phyloP scores from a whole-genome alignment of 2,329 filamentous ascomycete species.

The Aspergillus sp. region DNA sequence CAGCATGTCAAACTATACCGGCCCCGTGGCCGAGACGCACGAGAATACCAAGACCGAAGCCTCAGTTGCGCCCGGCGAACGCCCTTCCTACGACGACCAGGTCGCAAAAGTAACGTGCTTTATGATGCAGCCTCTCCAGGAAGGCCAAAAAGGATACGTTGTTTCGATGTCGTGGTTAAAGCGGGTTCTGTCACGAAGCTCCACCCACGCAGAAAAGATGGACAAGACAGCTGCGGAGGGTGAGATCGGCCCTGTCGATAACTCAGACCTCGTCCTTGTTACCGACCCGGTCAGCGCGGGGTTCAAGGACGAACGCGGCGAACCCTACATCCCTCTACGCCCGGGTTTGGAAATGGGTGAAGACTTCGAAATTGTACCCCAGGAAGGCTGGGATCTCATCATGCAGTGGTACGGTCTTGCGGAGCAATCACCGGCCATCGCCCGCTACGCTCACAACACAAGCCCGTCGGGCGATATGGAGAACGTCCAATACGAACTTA shows the following conservation, averaged over 20 bases:
- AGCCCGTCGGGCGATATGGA: conserved; percentile 56
- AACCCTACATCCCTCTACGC: conserved; percentile 69
- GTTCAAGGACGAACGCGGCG: conserved; percentile 47
- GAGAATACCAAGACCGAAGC: conserved; percentile 26
- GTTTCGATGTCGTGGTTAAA: conserved; percentile 79
- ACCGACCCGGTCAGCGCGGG: conserved; percentile 40
- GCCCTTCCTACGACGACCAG: conserved; percentile 64
- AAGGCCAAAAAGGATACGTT: conserved; percentile 73
- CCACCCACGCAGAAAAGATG: conserved; percentile 55
- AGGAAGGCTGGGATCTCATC: conserved; percentile 78
- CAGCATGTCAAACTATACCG: conserved; percentile 37
- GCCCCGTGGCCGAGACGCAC: conserved; percentile 26
- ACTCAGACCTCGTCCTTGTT: conserved; percentile 73
- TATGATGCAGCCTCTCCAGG: conserved; percentile 55
- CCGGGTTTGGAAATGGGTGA: conserved; percentile 63
- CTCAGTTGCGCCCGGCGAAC: conserved; percentile 22
- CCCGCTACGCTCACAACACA: conserved; percentile 76
- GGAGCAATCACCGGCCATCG: conserved; percentile 67
- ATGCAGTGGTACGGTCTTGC: conserved; percentile 78
- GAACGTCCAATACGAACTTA: conserved; percentile 78
- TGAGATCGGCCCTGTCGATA: conserved; percentile 79
- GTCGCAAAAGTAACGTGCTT: conserved; percentile 70
- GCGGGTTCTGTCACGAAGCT: conserved; percentile 66
- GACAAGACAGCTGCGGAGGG: conserved; percentile 62
- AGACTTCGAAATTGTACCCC: conserved; percentile 74